Evolutionary conservation across 768 basidiomycete genomes (phyloP).

Genomic region (Xerocomus spinulosus): DNA sequence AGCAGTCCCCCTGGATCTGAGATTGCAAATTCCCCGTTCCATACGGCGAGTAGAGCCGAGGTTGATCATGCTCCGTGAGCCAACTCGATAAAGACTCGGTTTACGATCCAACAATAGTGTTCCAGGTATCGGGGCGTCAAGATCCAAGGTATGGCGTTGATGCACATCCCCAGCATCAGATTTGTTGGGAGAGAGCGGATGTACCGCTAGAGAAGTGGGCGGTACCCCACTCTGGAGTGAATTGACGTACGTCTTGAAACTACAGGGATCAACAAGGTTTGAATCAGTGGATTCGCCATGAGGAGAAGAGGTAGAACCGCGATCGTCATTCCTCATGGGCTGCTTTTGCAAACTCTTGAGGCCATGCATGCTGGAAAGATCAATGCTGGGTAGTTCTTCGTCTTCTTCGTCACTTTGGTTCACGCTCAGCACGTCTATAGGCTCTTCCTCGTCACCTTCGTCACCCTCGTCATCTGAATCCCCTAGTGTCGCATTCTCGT

Average conservation of each 20-base stretch:
- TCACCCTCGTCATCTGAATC: conserved; percentile 35
- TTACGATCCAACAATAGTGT: conserved; percentile 18
- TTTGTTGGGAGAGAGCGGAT: conserved; percentile 18
- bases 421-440: conserved; percentile 31
- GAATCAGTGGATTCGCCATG: neutral
- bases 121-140: conserved; percentile 5
- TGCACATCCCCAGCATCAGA: conserved; percentile 3
- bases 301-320: conserved; percentile 2
- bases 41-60: conserved; percentile 34
- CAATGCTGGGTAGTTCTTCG: conserved; percentile 24
- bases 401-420: conserved; percentile 38
- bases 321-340: conserved; percentile 3
- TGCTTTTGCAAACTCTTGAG: conserved; percentile 11
- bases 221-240: conserved; percentile 3
- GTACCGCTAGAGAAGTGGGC: conserved; percentile 7
- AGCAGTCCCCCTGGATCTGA: conserved; percentile 14
- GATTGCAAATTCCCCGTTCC: conserved; percentile 21
- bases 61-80: conserved; percentile 64
- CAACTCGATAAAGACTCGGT: conserved; percentile 52
- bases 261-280: conserved; percentile 2
- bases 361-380: conserved; percentile 9
- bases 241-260: conserved; percentile 8
- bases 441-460: conserved; percentile 33
- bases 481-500: conserved; percentile 16
- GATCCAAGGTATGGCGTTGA: neutral